A percentile compares a stretch with the other conserved stretches of the same genome.
These are phyloP conservation scores for Spinacia oleracea DNA, from an alignment of 179 eudicot species.

Conservation along the genomic window DNA sequence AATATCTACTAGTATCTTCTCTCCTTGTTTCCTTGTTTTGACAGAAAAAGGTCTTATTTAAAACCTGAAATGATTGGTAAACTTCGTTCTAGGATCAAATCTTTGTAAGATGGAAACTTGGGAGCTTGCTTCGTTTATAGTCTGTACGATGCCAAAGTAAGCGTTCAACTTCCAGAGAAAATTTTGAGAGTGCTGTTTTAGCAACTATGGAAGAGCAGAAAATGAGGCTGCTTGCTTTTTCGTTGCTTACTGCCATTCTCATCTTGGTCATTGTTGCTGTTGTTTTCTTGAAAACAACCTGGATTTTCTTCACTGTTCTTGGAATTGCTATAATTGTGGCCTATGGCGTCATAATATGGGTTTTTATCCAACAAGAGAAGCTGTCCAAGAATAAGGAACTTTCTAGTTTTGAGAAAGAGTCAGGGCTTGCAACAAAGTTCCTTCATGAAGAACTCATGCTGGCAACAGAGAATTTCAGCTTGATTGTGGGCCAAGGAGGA, in stretches of 20 bases:
- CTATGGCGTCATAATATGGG: slow-evolving; percentile 32
- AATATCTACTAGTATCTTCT: slow-evolving; percentile 6
- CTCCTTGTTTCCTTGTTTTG: background rate
- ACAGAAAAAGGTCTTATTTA: background rate
- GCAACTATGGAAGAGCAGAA: slow-evolving; percentile 16
- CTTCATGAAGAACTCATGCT: slow-evolving; percentile 49
- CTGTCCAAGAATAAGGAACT: slow-evolving; percentile 40
- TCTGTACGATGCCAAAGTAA: background rate
- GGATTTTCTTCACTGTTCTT: slow-evolving; percentile 46
- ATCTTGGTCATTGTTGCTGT: slow-evolving; percentile 5
- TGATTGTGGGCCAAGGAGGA: slow-evolving; percentile 55
- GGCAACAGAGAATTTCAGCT: slow-evolving; percentile 63
- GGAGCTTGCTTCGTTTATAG: background rate
- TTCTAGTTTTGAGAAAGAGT: slow-evolving; percentile 44
- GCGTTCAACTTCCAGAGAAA: background rate
- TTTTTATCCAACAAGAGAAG: slow-evolving; percentile 4
- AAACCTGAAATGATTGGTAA: background rate
- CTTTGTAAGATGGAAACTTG: background rate
- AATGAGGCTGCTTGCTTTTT: slow-evolving; percentile 11
- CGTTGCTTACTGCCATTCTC: slow-evolving; percentile 16
- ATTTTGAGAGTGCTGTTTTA: background rate
- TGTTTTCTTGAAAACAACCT: slow-evolving; percentile 10
- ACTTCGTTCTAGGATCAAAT: background rate
- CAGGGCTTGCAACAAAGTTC: slow-evolving; percentile 60
- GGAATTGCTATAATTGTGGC: slow-evolving; percentile 42